Percentiles rank a stretch among this genome's conserved stretches.
These are phyloP conservation scores for Epichloe sylvatica DNA, from an alignment of 2,329 filamentous ascomycete species.

Conservation along the genomic window DNA sequence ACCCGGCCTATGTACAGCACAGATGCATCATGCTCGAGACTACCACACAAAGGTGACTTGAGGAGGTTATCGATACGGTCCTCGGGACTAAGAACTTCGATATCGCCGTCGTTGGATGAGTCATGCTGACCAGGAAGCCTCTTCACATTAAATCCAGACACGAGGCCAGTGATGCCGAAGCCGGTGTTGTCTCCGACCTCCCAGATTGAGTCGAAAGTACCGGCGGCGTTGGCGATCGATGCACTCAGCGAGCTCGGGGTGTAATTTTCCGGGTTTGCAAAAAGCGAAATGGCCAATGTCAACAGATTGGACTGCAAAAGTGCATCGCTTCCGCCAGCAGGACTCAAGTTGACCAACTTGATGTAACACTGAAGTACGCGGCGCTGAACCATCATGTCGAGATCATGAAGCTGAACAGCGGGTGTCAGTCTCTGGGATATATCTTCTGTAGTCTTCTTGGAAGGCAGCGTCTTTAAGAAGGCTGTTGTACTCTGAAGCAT, in stretches of 20 bases:
- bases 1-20: conserved; percentile 51
- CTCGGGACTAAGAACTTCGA: conserved; percentile 46
- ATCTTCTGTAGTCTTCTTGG: conserved; percentile 76
- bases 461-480: conserved; percentile 73
- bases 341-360: conserved; percentile 77
- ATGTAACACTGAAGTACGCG: conserved; percentile 91
- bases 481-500: conserved; percentile 93
- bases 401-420: conserved; percentile 74
- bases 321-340: conserved; percentile 70
- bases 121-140: conserved; percentile 57
- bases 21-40: conserved; percentile 80
- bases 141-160: conserved; percentile 61
- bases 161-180: conserved; percentile 80
- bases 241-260: conserved; percentile 72
- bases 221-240: conserved; percentile 80
- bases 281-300: conserved; percentile 84
- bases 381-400: conserved; percentile 84
- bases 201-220: conserved; percentile 88
- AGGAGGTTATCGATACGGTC: conserved; percentile 48
- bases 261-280: conserved; percentile 86
- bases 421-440: conserved; percentile 70
- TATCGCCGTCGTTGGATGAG: conserved; percentile 26
- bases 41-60: conserved; percentile 62
- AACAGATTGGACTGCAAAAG: conserved; percentile 84
- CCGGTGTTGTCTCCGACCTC: conserved; percentile 88